Base-by-base conservation (phyloP, 108 stramenopile species). In the Skeletonema potamos region DNA sequence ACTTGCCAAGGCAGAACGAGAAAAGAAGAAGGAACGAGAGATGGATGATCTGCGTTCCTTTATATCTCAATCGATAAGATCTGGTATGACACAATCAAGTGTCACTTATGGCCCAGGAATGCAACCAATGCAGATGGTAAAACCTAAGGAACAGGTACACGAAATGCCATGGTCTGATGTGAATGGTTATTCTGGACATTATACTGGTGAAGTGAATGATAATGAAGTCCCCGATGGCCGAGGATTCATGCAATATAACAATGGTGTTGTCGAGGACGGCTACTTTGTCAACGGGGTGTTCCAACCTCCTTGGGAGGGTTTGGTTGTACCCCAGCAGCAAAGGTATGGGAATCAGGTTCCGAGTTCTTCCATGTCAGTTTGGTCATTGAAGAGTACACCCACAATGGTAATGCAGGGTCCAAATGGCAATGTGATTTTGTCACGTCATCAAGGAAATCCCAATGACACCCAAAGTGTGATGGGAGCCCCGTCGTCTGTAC, bases 141-240 rank as follows among this genome's bases (percentile, higher is more conserved):
- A 28, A 13, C 72, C 22, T 17, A 66, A 28, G 22, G 64, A 58
- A 55, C 59, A 62, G 30, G 63, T 79, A 13, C 51, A 24, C 54
- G 62, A 62, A 22, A 71, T 79, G 77, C 70, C 70, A 43, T 79
- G 77, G 77, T 70, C 69, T 1, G 77, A 79, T 55, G 77, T 79
- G 48, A 79, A 79, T 57, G 77, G 77, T 22, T 79, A 72, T 58
- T 41, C 59, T 37, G 77, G 77, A 11, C 64, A 67, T 46, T 79
- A 79, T 56, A 79, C 68, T 12, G 77, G 77, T 4, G 66, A 79
- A 30, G 61, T 79, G 12, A 72, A 79, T 30, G 44, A 3, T 2
- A 26, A 67, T 34, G 27, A 62, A n/a, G 55, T 69, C 15, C 77
- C 77, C 2, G 70, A 79, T 51, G 77, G 77, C 26, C 56, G 62